Conservation (phyloP, 2,329 filamentous ascomycete species). For the Xylaria sp. region DNA sequence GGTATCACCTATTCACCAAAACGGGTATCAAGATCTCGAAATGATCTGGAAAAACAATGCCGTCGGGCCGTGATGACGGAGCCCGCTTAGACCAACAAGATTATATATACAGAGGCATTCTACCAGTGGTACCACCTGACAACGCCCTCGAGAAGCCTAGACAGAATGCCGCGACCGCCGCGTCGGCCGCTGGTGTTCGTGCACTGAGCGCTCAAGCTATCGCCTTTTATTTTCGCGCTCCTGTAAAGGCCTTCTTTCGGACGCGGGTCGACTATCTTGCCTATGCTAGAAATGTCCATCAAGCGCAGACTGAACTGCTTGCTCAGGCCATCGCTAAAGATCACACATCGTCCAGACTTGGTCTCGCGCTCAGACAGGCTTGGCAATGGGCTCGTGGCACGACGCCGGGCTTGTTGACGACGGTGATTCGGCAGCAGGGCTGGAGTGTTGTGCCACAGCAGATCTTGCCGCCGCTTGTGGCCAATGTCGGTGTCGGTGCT, state of each 20-base stretch:
- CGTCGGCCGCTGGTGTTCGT: slow-evolving; percentile 86
- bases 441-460: slow-evolving; percentile 81
- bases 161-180: slow-evolving; percentile 72
- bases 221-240: slow-evolving; percentile 91
- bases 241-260: slow-evolving; percentile 92
- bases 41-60: slow-evolving; percentile 48
- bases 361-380: slow-evolving; percentile 53
- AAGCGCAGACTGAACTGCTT: slow-evolving; percentile 56
- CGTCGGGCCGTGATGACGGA: slow-evolving; percentile 47
- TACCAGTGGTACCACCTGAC: slow-evolving; percentile 59
- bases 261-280: slow-evolving; percentile 85
- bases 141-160: slow-evolving; percentile 59
- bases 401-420: slow-evolving; percentile 74
- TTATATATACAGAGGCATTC: slow-evolving; percentile 52
- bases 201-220: slow-evolving; percentile 85
- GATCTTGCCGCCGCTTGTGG: slow-evolving; percentile 78
- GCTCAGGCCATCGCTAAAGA: slow-evolving; percentile 53
- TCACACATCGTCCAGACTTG: slow-evolving; percentile 50
- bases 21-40: slow-evolving; percentile 38
- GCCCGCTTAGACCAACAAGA: slow-evolving; percentile 39
- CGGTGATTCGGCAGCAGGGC: slow-evolving; percentile 75
- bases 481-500: slow-evolving; percentile 78
- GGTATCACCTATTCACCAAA: slow-evolving; percentile 10
- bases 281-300: slow-evolving; percentile 65
- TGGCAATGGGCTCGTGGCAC: slow-evolving; percentile 69